Evolutionary conservation across 2,329 filamentous ascomycete species (phyloP).

Genomic region (Zopfia rhizophila): DNA sequence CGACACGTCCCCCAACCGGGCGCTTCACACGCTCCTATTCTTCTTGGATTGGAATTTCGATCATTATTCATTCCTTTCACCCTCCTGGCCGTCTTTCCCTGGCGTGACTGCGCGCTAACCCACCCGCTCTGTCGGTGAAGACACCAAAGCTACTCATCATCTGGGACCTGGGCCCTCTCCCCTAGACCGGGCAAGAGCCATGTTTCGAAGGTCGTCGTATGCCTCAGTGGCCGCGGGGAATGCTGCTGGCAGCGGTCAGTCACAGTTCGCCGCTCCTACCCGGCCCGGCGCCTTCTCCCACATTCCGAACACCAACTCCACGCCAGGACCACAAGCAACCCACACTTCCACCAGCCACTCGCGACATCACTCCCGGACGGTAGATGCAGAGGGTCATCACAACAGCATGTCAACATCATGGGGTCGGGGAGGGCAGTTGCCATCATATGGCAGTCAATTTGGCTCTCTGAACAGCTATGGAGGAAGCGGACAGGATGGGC

Average conservation of each 20-base stretch:
- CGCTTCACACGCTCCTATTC: slow-evolving; percentile 6
- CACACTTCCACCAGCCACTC: slow-evolving; percentile 31
- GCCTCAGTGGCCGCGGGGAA: slow-evolving; percentile 69
- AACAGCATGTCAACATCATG: slow-evolving; percentile 54
- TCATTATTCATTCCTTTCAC: background rate
- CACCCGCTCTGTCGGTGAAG: slow-evolving; percentile 3
- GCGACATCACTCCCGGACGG: slow-evolving; percentile 49
- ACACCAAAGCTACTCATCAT: slow-evolving; percentile 6
- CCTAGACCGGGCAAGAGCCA: slow-evolving; percentile 17
- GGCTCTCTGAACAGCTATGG: slow-evolving; percentile 45
- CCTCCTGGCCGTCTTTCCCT: background rate
- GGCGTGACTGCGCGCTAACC: slow-evolving; percentile 4
- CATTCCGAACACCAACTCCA: slow-evolving; percentile 61
- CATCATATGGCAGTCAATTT: slow-evolving; percentile 61
- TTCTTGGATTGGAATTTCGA: too few species aligned
- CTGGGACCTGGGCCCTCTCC: slow-evolving; percentile 1
- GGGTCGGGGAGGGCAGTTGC: slow-evolving; percentile 55
- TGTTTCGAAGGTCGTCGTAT: slow-evolving; percentile 67
- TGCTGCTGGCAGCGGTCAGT: slow-evolving; percentile 46
- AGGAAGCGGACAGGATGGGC: slow-evolving; percentile 32
- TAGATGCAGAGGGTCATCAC: slow-evolving; percentile 63
- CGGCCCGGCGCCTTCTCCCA: slow-evolving; percentile 63
- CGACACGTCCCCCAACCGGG: slow-evolving; percentile 6
- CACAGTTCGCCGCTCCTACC: slow-evolving; percentile 46
- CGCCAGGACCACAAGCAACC: slow-evolving; percentile 39